Percentiles rank a stretch among this genome's conserved stretches.
These are phyloP conservation scores for Phytophthora cryptogea DNA, from an alignment of 352 stramenopile genomes.

Conservation along the genomic window DNA sequence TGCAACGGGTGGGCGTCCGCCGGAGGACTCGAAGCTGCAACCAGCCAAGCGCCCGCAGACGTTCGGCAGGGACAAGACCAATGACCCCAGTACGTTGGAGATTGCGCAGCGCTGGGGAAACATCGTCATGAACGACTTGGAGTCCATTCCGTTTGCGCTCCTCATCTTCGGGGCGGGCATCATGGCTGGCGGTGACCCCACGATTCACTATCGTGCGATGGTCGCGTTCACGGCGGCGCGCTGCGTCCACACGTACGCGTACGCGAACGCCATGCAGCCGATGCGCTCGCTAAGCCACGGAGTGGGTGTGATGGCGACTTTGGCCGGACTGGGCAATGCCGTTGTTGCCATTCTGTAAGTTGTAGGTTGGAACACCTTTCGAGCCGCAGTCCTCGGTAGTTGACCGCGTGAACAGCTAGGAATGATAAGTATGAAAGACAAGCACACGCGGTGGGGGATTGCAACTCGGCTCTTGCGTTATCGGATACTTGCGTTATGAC, in stretches of 20 bases:
- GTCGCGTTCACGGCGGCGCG: constrained; percentile 39
- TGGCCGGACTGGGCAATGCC: constrained; percentile 28
- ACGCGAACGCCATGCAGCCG: constrained; percentile 40
- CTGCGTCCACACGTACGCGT: constrained; percentile 46
- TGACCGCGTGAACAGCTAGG: too few relatives aligned
- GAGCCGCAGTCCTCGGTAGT: too few relatives aligned
- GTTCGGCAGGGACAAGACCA: constrained; percentile 25
- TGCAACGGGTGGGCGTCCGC: constrained; percentile 44
- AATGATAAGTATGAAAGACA: too few relatives aligned
- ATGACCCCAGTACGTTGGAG: constrained; percentile 36
- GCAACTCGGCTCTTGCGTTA: too few relatives aligned
- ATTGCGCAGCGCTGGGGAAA: constrained; percentile 47
- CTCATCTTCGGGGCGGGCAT: constrained; percentile 53
- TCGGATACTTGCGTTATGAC: too few relatives aligned
- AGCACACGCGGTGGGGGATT: too few relatives aligned
- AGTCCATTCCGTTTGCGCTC: constrained; percentile 64
- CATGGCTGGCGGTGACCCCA: constrained; percentile 40
- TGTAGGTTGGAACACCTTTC: too few relatives aligned
- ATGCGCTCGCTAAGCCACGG: constrained; percentile 37
- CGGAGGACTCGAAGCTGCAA: constrained; percentile 54
- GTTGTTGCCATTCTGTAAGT: constrained; percentile 30
- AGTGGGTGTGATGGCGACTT: constrained; percentile 27
- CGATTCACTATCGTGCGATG: constrained; percentile 43
- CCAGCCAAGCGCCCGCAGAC: constrained; percentile 26
- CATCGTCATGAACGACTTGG: constrained; percentile 66